Conservation (phyloP, 1,284 basidiomycete genomes). For the Somion occarium region DNA sequence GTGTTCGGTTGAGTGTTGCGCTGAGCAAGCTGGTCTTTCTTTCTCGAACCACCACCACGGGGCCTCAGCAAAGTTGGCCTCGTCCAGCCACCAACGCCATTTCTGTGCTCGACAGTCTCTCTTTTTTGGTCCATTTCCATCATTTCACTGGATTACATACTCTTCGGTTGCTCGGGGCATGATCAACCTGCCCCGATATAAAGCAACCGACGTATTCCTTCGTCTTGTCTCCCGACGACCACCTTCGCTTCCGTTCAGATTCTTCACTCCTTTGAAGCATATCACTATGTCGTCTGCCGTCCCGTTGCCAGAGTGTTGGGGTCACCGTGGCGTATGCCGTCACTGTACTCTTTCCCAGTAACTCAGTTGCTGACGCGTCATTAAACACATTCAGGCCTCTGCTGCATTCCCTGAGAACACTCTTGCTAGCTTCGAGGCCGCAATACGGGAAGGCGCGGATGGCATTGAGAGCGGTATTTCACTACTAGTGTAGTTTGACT, state of each 20-base stretch:
- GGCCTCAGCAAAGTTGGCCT: background rate
- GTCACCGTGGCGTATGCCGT: slow-evolving; percentile 76
- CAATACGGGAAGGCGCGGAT: slow-evolving; percentile 90
- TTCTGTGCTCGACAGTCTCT: no score
- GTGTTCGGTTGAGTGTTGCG: background rate
- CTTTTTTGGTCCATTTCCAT: background rate
- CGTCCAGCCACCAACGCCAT: background rate
- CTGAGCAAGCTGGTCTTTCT: background rate
- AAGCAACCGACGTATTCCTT: background rate
- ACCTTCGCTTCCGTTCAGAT: background rate
- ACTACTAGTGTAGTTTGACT: slow-evolving; percentile 21
- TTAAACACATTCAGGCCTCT: slow-evolving; percentile 56
- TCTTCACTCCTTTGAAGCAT: background rate
- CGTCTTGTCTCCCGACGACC: background rate
- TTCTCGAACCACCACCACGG: background rate
- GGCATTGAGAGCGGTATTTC: slow-evolving; percentile 90
- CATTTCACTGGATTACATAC: slow-evolving; percentile 1
- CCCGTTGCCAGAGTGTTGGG: slow-evolving; percentile 73
- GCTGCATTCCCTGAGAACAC: slow-evolving; percentile 90
- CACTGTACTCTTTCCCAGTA: background rate
- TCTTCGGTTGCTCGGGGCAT: background rate
- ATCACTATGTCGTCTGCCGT: slow-evolving; percentile 13
- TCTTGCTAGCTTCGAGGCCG: slow-evolving; percentile 87
- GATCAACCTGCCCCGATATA: background rate
- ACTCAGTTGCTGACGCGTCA: slow-evolving; percentile 12